Percentiles rank a stretch among this genome's conserved stretches.
Evolutionary conservation across 768 basidiomycete species (phyloP).

Genomic region (Lactarius sanguifluus): DNA sequence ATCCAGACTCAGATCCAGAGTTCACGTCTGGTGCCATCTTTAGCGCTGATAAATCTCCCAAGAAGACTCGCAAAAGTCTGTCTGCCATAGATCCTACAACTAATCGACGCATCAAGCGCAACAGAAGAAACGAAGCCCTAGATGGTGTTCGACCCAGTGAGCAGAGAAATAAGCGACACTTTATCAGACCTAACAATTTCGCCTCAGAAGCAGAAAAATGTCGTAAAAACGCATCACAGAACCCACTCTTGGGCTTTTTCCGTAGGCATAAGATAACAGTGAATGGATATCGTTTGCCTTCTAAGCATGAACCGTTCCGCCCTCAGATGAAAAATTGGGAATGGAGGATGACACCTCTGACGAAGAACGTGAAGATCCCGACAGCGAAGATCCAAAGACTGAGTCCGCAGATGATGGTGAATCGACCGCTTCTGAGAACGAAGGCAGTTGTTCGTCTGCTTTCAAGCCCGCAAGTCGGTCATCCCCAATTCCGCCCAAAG

Average conservation of each 20-base stretch:
- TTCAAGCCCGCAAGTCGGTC: neutral
- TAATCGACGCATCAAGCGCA: constrained; percentile 11
- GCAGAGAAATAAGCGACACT: constrained; percentile 31
- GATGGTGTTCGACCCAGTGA: constrained; percentile 9
- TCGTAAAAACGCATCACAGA: constrained; percentile 25
- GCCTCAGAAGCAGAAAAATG: constrained; percentile 12
- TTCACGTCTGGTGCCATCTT: constrained; percentile 46
- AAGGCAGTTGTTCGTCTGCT: constrained; percentile 9
- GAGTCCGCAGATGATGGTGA: constrained; percentile 19
- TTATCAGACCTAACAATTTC: neutral
- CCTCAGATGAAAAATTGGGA: constrained; percentile 28
- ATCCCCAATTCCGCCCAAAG: neutral
- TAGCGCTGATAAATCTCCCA: constrained; percentile 33
- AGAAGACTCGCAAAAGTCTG: constrained; percentile 34
- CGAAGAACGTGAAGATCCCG: constrained; percentile 30
- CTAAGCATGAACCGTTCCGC: neutral
- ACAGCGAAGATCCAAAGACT: constrained; percentile 25
- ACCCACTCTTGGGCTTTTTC: constrained; percentile 34
- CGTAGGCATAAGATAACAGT: constrained; percentile 27
- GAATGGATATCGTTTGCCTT: constrained; percentile 6
- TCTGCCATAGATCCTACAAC: neutral
- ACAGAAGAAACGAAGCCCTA: constrained; percentile 4
- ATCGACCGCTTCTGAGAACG: constrained; percentile 13
- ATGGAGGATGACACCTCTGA: constrained; percentile 28
- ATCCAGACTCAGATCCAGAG: constrained; percentile 51